phyloP scores from a whole-genome alignment of 2,329 filamentous ascomycete species.

The Canariomyces notabilis region DNA sequence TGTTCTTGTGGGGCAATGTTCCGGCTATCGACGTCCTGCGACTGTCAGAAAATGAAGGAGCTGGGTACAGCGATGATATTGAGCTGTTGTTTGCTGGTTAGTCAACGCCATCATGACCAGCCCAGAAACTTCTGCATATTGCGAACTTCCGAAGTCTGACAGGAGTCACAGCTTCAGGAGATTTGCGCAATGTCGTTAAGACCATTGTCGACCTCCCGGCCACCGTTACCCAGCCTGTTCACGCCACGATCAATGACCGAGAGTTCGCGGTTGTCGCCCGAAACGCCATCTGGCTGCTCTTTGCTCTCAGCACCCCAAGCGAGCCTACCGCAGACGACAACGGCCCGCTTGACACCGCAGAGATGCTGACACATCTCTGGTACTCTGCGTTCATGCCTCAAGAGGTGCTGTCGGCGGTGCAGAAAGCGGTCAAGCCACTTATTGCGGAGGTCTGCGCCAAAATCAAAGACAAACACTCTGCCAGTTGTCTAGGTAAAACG shows the following conservation, averaged over 20 bases:
- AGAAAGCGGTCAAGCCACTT: not conserved
- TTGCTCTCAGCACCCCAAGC: too few species aligned
- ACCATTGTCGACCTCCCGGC: constrained; percentile 33
- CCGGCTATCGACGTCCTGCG: constrained; percentile 2
- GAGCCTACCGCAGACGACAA: too few species aligned
- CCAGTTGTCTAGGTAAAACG: not conserved
- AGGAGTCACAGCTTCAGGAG: constrained; percentile 42
- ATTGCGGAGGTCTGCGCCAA: constrained; percentile 33
- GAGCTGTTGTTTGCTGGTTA: constrained; percentile 4
- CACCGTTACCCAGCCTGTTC: constrained; percentile 24
- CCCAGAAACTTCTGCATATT: too few species aligned
- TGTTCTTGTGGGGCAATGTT: constrained; percentile 4
- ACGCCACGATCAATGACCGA: constrained; percentile 36
- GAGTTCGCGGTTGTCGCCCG: constrained; percentile 35
- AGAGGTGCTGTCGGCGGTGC: too few species aligned
- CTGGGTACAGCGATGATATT: not conserved
- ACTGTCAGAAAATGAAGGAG: not conserved
- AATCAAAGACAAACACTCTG: constrained; percentile 25
- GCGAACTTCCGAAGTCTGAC: too few species aligned
- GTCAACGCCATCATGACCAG: not conserved
- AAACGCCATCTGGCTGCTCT: constrained; percentile 37
- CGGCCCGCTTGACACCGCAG: too few species aligned
- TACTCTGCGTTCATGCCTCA: constrained; percentile 35
- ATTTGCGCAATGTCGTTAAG: constrained; percentile 39
- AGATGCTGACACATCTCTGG: constrained; percentile 41